These are phyloP conservation scores for Scortechinia acanthostroma DNA, from an alignment of 2,329 filamentous ascomycete species.

Conservation along the genomic window DNA sequence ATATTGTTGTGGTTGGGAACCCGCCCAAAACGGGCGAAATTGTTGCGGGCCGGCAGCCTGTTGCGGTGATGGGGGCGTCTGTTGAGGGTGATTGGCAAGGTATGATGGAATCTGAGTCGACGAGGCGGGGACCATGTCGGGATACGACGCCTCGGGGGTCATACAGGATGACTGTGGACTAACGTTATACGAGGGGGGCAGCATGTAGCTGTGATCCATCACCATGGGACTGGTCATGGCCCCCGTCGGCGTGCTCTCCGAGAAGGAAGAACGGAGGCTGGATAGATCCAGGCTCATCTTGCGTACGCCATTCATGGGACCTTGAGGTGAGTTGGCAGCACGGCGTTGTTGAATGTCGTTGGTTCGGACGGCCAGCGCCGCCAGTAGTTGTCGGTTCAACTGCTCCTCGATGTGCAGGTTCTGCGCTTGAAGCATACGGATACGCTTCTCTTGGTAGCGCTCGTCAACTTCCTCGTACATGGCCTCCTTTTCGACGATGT, in stretches of 20 bases:
- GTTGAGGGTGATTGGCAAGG: not conserved
- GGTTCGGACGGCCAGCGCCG: slow-evolving; percentile 15
- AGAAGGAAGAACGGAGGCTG: slow-evolving; percentile 14
- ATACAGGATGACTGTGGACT: not conserved
- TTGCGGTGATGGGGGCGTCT: not conserved
- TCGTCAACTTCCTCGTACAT: slow-evolving; percentile 97
- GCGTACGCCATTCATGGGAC: slow-evolving; percentile 14
- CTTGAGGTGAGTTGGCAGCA: slow-evolving; percentile 11
- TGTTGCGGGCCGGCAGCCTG: not conserved
- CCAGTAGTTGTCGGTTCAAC: slow-evolving; percentile 22
- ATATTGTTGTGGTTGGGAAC: not conserved
- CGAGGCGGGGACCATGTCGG: not conserved
- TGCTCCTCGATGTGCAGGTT: slow-evolving; percentile 24
- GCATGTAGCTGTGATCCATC: slow-evolving; percentile 10
- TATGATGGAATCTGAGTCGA: not conserved
- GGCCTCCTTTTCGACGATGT: slow-evolving; percentile 83
- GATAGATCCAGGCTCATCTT: slow-evolving; percentile 25
- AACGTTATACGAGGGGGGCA: slow-evolving; percentile 12
- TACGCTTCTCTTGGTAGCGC: slow-evolving; percentile 23
- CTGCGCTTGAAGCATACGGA: slow-evolving; percentile 24
- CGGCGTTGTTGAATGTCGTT: not conserved
- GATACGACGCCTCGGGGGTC: not conserved
- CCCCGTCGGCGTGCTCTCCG: slow-evolving; percentile 11
- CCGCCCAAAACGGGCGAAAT: too few species aligned
- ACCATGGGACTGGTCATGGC: slow-evolving; percentile 16